A percentile compares a stretch with the other conserved stretches of the same genome.
These are phyloP conservation scores for Suillus spraguei DNA, from an alignment of 768 basidiomycete species.

Conservation along the genomic window DNA sequence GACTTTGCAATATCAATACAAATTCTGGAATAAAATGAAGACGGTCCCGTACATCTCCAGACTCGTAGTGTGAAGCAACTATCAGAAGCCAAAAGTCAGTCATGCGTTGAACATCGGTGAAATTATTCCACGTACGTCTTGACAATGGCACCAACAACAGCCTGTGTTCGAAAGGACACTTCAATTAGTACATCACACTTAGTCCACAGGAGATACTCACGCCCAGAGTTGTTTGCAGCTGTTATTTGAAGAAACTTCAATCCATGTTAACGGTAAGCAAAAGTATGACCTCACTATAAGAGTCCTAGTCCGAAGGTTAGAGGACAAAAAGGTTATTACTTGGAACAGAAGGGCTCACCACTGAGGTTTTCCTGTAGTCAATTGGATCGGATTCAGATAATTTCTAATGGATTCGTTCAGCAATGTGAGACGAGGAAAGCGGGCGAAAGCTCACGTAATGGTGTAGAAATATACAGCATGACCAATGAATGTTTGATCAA, in stretches of 20 bases:
- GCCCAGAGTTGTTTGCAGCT: slow-evolving; percentile 49
- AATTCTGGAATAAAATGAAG: background rate
- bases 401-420: slow-evolving; percentile 33
- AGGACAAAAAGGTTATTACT: slow-evolving; percentile 11
- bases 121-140: slow-evolving; percentile 44
- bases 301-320: slow-evolving; percentile 42
- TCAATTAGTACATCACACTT: slow-evolving; percentile 9
- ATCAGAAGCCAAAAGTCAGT: background rate
- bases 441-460: slow-evolving; percentile 48
- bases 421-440: background rate
- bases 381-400: slow-evolving; percentile 37
- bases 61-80: slow-evolving; percentile 63
- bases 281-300: slow-evolving; percentile 42
- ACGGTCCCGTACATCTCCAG: slow-evolving; percentile 54
- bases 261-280: slow-evolving; percentile 12
- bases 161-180: slow-evolving; percentile 32
- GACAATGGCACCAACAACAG: slow-evolving; percentile 56
- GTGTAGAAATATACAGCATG: slow-evolving; percentile 57
- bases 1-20: slow-evolving; percentile 38
- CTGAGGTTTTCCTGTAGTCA: slow-evolving; percentile 40
- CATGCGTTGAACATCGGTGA: background rate
- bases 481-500: slow-evolving; percentile 54
- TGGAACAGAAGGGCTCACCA: slow-evolving; percentile 40
- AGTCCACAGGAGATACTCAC: slow-evolving; percentile 21
- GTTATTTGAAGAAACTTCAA: slow-evolving; percentile 3